Base-by-base conservation (phyloP, 306 rosid genomes). In the Cucurbita argyrosperma region DNA sequence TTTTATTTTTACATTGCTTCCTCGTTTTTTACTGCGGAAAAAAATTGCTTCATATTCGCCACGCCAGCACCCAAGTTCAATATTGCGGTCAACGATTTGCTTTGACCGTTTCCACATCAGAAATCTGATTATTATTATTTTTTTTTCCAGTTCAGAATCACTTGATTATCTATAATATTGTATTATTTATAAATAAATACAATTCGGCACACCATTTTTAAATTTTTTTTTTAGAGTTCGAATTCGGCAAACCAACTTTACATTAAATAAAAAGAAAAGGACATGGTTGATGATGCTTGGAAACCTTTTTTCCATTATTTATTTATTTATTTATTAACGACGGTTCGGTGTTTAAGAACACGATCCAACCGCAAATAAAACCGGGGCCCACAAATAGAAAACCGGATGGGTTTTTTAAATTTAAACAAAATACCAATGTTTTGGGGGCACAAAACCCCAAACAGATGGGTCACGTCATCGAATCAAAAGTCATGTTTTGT, bases 381-480 rank as follows among this genome's bases (percentile, higher is more conserved):
- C 10, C 8, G 71, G 37, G 71, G 4, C 71, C 71, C 52, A 65
- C 71, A 8, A 3, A 7, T 1, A 61, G 7, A 14, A 35, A 61
- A 35, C 1, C 21, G 7, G 23, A 26, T 10, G 70, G 30, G 9
- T 63, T 59, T 37, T 61, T 4, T 7, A 6, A 16, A 4, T 15
- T 38, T 15, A 40, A 64, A 40, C 10, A 64, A 42, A 40, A 12
- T 45, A 19, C 8, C 43, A 4, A 66, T 13, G 0, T 47, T 45
- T 30, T 40, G 73, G 73, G 73, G 47, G 73, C 73, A 68, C 42
- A 19, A 68, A 68, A 47, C 55, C 12, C 73, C 56, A 68, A 18
- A 23, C 40, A 7, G 6, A 47, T 15, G 73, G 56, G 73, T 68
- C 73, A 68, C 56, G 57, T 68, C 56, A 68, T 21, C 18, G 35